Evolutionary conservation across 2,329 filamentous ascomycete species (phyloP).

Genomic region (Hymenoscyphus infarciens): DNA sequence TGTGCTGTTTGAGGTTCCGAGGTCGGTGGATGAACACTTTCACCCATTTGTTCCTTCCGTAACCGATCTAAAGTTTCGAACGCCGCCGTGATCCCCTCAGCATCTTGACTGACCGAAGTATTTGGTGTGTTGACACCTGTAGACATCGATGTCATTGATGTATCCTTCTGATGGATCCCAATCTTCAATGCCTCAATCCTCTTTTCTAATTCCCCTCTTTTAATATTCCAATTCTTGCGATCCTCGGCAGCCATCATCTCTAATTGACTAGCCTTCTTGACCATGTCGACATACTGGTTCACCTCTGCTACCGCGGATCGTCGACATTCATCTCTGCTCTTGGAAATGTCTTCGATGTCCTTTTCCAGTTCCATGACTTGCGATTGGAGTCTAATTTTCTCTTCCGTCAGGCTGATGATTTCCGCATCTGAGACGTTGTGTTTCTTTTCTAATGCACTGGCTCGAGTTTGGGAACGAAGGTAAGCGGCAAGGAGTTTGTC

Average conservation of each 20-base stretch:
- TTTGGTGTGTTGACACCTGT: constrained; percentile 6
- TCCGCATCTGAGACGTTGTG: constrained; percentile 43
- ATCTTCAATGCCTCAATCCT: constrained; percentile 26
- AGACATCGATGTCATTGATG: neutral
- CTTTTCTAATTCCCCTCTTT: constrained; percentile 31
- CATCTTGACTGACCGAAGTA: constrained; percentile 6
- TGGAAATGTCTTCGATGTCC: constrained; percentile 46
- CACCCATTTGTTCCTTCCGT: constrained; percentile 18
- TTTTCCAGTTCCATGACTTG: constrained; percentile 46
- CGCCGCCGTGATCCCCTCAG: neutral
- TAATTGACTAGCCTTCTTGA: constrained; percentile 33
- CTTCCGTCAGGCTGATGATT: constrained; percentile 48
- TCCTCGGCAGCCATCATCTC: constrained; percentile 32
- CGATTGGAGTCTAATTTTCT: constrained; percentile 46
- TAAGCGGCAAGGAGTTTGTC: constrained; percentile 6
- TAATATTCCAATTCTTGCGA: constrained; percentile 28
- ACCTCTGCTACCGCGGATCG: constrained; percentile 34
- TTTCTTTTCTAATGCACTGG: constrained; percentile 6
- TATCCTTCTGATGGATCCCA: constrained; percentile 8
- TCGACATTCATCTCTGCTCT: constrained; percentile 44
- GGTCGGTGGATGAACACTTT: constrained; percentile 4
- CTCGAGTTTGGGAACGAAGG: constrained; percentile 7
- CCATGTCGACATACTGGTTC: constrained; percentile 35
- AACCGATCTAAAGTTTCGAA: constrained; percentile 8
- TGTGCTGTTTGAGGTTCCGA: constrained; percentile 5